Percentiles rank a stretch among this genome's conserved stretches.
Conservation (phyloP, 495 filamentous ascomycete genomes). For the Filosporella fistucella region DNA sequence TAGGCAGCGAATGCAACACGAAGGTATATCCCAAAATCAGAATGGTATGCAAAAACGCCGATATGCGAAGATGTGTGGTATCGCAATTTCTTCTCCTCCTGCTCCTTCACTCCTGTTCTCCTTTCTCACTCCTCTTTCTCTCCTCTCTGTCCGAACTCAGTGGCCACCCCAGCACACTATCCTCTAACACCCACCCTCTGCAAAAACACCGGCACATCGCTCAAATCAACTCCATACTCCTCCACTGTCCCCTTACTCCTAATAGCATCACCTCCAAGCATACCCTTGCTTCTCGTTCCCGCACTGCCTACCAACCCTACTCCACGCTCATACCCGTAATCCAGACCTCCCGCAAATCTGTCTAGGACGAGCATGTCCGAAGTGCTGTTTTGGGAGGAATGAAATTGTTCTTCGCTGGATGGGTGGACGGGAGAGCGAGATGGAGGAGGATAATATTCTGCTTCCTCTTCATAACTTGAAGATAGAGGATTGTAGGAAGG, state of each 20-base stretch:
- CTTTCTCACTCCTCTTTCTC: too few relatives aligned
- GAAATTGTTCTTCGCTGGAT: background rate
- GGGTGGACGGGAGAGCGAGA: background rate
- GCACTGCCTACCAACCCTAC: slow-evolving; percentile 11
- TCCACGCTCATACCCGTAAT: slow-evolving; percentile 10
- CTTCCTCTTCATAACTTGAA: background rate
- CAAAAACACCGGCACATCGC: slow-evolving; percentile 14
- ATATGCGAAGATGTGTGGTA: too few relatives aligned
- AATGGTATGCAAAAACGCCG: too few relatives aligned
- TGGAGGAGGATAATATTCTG: background rate
- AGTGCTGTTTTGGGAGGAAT: slow-evolving; percentile 8
- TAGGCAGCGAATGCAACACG: too few relatives aligned
- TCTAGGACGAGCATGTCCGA: slow-evolving; percentile 16
- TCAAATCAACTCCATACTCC: slow-evolving; percentile 15
- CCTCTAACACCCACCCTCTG: slow-evolving; percentile 6
- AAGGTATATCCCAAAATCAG: too few relatives aligned
- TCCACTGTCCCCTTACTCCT: slow-evolving; percentile 6
- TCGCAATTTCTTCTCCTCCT: too few relatives aligned
- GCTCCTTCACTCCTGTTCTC: too few relatives aligned
- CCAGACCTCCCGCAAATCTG: slow-evolving; percentile 11
- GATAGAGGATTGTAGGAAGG: too few relatives aligned
- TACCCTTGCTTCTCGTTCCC: slow-evolving; percentile 7
- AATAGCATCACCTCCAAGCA: background rate
- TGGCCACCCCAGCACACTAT: background rate
- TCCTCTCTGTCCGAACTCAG: too few relatives aligned